phyloP scores from a whole-genome alignment of 257 asterid genomes.

The Mitragyna speciosa region DNA sequence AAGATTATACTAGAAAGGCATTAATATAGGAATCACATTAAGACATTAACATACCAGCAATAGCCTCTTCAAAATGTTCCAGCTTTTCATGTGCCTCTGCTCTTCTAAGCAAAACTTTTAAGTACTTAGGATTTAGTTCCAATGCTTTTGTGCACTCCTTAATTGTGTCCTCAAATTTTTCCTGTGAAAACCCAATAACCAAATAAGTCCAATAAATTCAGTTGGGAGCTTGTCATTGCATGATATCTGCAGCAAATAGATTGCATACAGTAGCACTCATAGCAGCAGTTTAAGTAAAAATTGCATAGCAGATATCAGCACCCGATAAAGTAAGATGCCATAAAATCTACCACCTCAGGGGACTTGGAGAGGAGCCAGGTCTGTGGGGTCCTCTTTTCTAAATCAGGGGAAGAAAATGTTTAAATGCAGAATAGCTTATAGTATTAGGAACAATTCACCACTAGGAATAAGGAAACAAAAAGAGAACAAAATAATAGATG shows the following conservation, averaged over 20 bases:
- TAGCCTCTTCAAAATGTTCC: constrained; percentile 82
- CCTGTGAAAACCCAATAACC: constrained; percentile 39
- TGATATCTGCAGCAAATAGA: too few species aligned
- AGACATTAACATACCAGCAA: constrained; percentile 53
- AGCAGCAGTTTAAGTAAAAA: background rate
- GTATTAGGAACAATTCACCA: background rate
- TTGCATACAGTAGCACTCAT: background rate
- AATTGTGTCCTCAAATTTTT: constrained; percentile 64
- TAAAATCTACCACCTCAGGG: background rate
- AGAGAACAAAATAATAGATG: too few species aligned
- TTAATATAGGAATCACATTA: background rate
- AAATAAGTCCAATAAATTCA: background rate
- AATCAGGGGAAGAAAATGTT: too few species aligned
- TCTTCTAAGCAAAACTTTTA: constrained; percentile 80
- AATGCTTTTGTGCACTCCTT: constrained; percentile 90
- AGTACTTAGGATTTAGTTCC: constrained; percentile 74
- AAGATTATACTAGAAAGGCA: background rate
- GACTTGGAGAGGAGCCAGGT: background rate
- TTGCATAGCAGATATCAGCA: background rate
- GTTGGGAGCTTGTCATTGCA: background rate
- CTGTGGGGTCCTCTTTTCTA: background rate
- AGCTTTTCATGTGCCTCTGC: constrained; percentile 90
- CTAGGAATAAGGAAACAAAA: background rate
- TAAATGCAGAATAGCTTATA: background rate
- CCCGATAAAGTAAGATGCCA: too few species aligned